Evolutionary conservation across 139 green algal species (phyloP), one percentile per base, ranked within the genome.

Genomic region (Chlorella sp.): DNA sequence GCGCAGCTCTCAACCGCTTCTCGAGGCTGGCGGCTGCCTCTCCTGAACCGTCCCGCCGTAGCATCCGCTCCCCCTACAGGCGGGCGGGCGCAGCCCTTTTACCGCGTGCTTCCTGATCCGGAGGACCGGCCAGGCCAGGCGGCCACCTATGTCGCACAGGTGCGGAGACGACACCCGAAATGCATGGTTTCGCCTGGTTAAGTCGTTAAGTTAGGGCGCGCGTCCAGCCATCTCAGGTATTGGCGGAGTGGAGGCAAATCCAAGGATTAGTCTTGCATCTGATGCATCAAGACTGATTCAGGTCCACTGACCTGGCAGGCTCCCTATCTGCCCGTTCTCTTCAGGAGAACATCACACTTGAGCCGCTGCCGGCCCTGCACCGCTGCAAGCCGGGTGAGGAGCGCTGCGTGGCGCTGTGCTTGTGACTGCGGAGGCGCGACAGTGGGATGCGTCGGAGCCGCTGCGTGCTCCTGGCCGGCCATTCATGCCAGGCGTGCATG

Each of bases 71-170:
- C 3, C 68, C 3, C 16, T 34, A 73, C 81, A 88, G 81, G 85
- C 3, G 89, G 91, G 36, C 60, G 87, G 46, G 14, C 54, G 17
- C 91, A 94, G 86, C 91, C 91, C 11, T 94, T 94, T 62, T 94
- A 94, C 86, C 76, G 84, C 8, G 89, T 94, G 13, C 91, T 94
- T 19, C 87, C 92, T 1, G 85, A 90, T 38, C 60, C 82, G 0
- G 41, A 74, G 4, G 83, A 91, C 84, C 72, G 84, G 19, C 84
- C 60, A 0, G 64, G 75, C 0, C 88, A 92, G 85, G 44, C 4
- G 32, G 81, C 82, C 40, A 94, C 89, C 0, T 94, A 94, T 43
- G 91, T 94, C 7, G 89, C 91, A 4, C 86, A 60, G 51, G 51
- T 60, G 14, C 11, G 46, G 7, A 11, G 8, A 17, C 11, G 46